Percentiles rank a stretch among this genome's conserved stretches.
These are phyloP conservation scores for Xenoacremonium recifei DNA, from an alignment of 2,329 filamentous ascomycete species.

Conservation along the genomic window DNA sequence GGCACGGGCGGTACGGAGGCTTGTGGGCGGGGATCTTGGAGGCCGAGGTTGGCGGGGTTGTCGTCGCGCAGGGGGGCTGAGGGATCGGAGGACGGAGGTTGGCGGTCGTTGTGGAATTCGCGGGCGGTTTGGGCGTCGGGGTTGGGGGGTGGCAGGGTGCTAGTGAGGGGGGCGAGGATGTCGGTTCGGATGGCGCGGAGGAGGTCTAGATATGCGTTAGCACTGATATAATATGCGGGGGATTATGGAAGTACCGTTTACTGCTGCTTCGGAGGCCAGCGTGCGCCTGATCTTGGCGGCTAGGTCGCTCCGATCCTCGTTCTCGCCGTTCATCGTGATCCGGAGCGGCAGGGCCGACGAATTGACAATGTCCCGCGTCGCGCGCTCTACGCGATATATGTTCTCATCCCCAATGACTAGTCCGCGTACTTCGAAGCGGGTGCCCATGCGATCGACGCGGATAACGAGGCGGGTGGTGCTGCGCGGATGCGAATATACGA, in stretches of 20 bases:
- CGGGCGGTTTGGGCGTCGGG: too few species aligned
- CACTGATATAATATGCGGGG: not conserved
- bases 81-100: constrained; percentile 76
- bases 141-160: too few species aligned
- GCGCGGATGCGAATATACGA: constrained; percentile 83
- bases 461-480: constrained; percentile 82
- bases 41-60: constrained; percentile 80
- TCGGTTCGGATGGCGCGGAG: constrained; percentile 71
- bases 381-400: constrained; percentile 75
- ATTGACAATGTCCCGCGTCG: constrained; percentile 70
- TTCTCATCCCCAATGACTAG: constrained; percentile 78
- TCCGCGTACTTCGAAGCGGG: constrained; percentile 80
- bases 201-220: constrained; percentile 47
- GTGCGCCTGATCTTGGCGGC: constrained; percentile 52
- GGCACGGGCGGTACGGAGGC: constrained; percentile 49
- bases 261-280: constrained; percentile 71
- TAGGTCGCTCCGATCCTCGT: constrained; percentile 51
- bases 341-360: constrained; percentile 54
- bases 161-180: constrained; percentile 81
- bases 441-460: constrained; percentile 77
- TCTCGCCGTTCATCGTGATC: constrained; percentile 45
- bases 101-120: too few species aligned
- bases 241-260: constrained; percentile 42
- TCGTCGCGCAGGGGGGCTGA: constrained; percentile 72
- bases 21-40: constrained; percentile 58